Percentiles rank a stretch among this genome's conserved stretches.
phyloP scores from a whole-genome alignment of 345 rosid species.

The Bruguiera sexangula region DNA sequence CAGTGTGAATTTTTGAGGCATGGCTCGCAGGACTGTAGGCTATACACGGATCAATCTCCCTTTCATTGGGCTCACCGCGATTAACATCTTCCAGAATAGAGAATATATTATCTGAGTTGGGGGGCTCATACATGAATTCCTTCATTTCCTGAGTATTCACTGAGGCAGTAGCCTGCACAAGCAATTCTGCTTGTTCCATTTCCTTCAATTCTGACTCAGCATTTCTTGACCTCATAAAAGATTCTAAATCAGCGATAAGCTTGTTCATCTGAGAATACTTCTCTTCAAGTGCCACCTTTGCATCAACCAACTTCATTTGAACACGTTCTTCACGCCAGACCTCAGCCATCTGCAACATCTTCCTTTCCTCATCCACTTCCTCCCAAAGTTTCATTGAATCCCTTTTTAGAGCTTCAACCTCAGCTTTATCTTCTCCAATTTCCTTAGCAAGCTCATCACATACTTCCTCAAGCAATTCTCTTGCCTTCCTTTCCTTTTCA shows the following conservation, averaged over 20 bases:
- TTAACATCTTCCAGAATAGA: conserved; percentile 62
- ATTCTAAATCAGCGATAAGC: conserved; percentile 59
- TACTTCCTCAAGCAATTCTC: conserved; percentile 77
- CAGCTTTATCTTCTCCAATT: conserved; percentile 77
- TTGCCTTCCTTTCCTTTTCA: conserved; percentile 71
- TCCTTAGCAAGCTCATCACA: conserved; percentile 88
- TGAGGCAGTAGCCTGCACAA: conserved; percentile 50
- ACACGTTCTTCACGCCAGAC: conserved; percentile 98
- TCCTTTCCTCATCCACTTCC: conserved; percentile 81
- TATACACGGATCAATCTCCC: conserved; percentile 40
- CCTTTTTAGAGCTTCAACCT: conserved; percentile 63
- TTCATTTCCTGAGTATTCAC: conserved; percentile 46
- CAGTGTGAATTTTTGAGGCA: conserved; percentile 44
- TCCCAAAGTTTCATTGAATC: conserved; percentile 62
- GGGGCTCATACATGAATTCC: conserved; percentile 61
- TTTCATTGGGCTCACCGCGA: conserved; percentile 35
- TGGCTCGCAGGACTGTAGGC: conserved; percentile 45
- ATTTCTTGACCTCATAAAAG: conserved; percentile 42
- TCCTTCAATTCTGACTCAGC: conserved; percentile 36
- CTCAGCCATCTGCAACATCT: conserved; percentile 95
- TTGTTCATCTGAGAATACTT: conserved; percentile 58
- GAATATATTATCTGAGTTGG: conserved; percentile 60
- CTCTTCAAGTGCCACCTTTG: conserved; percentile 58
- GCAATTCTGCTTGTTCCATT: conserved; percentile 43
- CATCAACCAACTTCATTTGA: conserved; percentile 87